A percentile compares a stretch with the other conserved stretches of the same genome.
Conservation (phyloP, 1,139 yeast genomes). For the Scheffersomyces titani region DNA sequence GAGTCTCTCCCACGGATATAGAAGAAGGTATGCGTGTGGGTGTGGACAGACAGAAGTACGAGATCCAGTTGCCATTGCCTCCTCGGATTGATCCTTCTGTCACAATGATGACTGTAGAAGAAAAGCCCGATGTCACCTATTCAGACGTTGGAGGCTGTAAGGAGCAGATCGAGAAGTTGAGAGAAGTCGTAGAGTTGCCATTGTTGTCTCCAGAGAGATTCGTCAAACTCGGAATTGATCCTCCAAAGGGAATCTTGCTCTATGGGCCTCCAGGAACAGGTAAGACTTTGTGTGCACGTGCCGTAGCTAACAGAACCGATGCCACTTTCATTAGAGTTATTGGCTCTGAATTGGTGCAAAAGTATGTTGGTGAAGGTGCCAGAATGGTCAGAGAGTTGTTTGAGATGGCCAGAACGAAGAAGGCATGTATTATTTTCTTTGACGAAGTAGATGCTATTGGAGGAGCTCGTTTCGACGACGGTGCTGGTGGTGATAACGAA, state of each 20-base stretch:
- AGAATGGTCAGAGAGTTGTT: conserved; percentile 97
- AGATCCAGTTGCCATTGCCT: conserved; percentile 94
- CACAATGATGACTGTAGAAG: conserved; percentile 99
- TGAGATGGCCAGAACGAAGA: conserved; percentile 97
- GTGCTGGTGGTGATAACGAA: conserved; percentile 99
- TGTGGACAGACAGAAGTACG: conserved; percentile 95
- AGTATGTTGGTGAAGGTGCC: conserved; percentile 99
- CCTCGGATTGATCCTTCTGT: conserved; percentile 97
- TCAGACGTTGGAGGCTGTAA: conserved; percentile 97
- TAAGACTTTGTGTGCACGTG: conserved; percentile 95
- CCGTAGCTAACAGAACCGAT: conserved; percentile 98
- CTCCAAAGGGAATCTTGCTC: conserved; percentile 93
- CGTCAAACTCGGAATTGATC: conserved; percentile 94
- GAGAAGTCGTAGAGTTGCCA: conserved; percentile 97
- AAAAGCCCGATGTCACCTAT: conserved; percentile 90
- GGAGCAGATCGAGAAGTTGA: conserved; percentile 93
- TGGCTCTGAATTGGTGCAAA: conserved; percentile 96
- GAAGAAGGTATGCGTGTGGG: conserved; percentile 99
- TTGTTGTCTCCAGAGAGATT: conserved; percentile 92
- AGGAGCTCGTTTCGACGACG: conserved; percentile 98
- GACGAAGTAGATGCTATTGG: conserved; percentile 99
- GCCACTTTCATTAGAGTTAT: conserved; percentile 97
- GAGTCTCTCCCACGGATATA: conserved; percentile 97
- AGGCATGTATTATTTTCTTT: conserved; percentile 93
- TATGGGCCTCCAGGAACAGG: conserved; percentile 99